Percentiles rank a stretch among this genome's conserved stretches.
phyloP scores from a whole-genome alignment of 495 filamentous ascomycete genomes.

The Neurospora pannonica region DNA sequence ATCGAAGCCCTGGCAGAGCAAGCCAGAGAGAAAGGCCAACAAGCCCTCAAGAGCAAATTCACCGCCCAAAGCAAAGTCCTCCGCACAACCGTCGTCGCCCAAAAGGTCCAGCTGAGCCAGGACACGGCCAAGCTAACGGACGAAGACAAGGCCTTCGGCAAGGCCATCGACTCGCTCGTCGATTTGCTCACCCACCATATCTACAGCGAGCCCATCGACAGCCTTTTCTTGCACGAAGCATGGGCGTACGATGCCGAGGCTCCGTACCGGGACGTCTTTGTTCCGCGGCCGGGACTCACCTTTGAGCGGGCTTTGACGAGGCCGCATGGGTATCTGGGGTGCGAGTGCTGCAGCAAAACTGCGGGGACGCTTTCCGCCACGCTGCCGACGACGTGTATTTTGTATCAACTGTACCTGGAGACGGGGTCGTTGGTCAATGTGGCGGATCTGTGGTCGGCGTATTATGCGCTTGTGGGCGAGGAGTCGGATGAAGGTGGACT shows the following conservation, averaged over 20 bases:
- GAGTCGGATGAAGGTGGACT: slow-evolving; percentile 29
- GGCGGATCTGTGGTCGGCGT: slow-evolving; percentile 83
- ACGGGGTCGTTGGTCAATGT: slow-evolving; percentile 82
- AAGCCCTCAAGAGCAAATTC: slow-evolving; percentile 63
- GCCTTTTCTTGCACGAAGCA: slow-evolving; percentile 65
- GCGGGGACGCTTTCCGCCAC: slow-evolving; percentile 44
- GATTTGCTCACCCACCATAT: slow-evolving; percentile 48
- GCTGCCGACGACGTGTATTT: slow-evolving; percentile 67
- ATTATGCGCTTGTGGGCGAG: slow-evolving; percentile 62
- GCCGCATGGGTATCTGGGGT: slow-evolving; percentile 81
- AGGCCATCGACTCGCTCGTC: slow-evolving; percentile 58
- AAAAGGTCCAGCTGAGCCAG: slow-evolving; percentile 78
- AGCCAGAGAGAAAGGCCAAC: slow-evolving; percentile 28
- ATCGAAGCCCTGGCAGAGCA: slow-evolving; percentile 29
- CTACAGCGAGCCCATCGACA: slow-evolving; percentile 45
- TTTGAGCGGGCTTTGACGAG: slow-evolving; percentile 71
- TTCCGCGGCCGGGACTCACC: slow-evolving; percentile 65
- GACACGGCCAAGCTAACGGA: slow-evolving; percentile 65
- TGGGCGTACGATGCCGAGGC: slow-evolving; percentile 76
- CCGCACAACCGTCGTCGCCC: slow-evolving; percentile 76
- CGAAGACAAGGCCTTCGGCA: slow-evolving; percentile 67
- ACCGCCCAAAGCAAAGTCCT: slow-evolving; percentile 60
- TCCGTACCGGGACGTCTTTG: slow-evolving; percentile 73
- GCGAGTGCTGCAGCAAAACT: slow-evolving; percentile 49
- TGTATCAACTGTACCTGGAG: slow-evolving; percentile 90